These are phyloP conservation scores for Penicillium pancosmium DNA, from an alignment of 495 filamentous ascomycete genomes.

Conservation along the genomic window DNA sequence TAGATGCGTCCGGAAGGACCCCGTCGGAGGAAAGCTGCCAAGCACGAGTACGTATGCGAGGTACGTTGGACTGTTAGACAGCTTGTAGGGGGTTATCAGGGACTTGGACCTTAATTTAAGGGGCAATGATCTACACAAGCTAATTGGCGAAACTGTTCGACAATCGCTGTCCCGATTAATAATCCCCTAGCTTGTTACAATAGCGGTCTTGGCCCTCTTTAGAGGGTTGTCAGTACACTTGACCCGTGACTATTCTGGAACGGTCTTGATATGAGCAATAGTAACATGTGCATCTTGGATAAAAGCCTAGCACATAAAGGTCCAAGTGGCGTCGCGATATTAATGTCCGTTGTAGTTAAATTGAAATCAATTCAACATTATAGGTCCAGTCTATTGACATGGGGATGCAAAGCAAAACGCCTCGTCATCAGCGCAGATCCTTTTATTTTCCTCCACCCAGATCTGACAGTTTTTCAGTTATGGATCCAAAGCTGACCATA, in stretches of 20 bases:
- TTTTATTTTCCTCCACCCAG: constrained; percentile 3
- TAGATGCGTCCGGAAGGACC: background rate
- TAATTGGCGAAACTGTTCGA: background rate
- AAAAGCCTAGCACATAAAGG: background rate
- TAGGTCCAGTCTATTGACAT: background rate
- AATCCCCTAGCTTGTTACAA: background rate
- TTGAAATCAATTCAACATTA: background rate
- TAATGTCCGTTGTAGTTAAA: background rate
- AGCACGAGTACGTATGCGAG: constrained; percentile 16
- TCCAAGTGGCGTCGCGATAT: background rate
- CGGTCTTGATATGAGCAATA: background rate
- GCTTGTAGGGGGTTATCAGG: background rate
- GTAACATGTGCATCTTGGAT: background rate
- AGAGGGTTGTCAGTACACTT: background rate
- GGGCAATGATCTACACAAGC: constrained; percentile 1
- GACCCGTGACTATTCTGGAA: constrained; percentile 14
- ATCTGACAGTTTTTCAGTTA: constrained; percentile 2
- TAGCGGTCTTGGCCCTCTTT: background rate
- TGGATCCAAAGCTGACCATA: background rate
- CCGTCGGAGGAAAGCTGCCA: constrained; percentile 7
- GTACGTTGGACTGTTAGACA: constrained; percentile 8
- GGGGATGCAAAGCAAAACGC: background rate
- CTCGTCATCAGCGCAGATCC: constrained; percentile 22
- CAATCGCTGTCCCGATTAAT: background rate
- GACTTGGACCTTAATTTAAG: background rate